Evolutionary conservation across 2,329 filamentous ascomycete genomes (phyloP), one percentile per base, ranked within the genome.

Genomic region (Cladosporium sp.): DNA sequence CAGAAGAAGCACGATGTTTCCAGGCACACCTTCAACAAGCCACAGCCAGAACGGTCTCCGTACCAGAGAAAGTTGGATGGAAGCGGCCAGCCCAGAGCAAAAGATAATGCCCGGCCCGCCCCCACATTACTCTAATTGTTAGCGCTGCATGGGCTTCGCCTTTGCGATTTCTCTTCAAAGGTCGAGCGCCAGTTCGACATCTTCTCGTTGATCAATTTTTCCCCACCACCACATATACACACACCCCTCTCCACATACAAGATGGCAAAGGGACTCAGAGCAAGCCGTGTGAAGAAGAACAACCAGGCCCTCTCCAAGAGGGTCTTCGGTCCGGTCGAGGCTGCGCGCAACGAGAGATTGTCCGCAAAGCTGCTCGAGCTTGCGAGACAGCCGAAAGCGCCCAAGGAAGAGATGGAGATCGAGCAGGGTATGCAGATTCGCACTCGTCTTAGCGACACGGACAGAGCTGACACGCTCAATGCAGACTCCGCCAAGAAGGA

Each of bases 181-280:
- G 29, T 41, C 46, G n/a, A n/a, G n/a, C n/a, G 29, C 38, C 27
- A 27, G 22, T 27, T 27, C 22, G 43, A 15, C 33, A 36, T 36
- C 22, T 33, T 48, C 38, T 35, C 45, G 35, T 29, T 20, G 29
- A 33, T n/a, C 30, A 15, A 27, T 49, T 32, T 27, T 16, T 20
- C 30, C 25, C 38, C 18, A 20, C 49, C 36, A 19, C 18, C 8
- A 32, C 36, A 39, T 41, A 50, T 55, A 50, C 54, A 32, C 36
- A 39, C 43, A 50, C 55, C 49, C 54, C 47, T 33, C 51, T 38
- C 46, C 52, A 49, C 55, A 38, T 19, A 43, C 52, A 78, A 50
- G 60, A 97, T 96, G 92, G 92, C 91, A 19, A 96, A 95, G 69
- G 86, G 88, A 66, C 76, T 86, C 54, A 80, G 92, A 67, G 81